Evolutionary conservation across 192 early-diverging fungal genomes (phyloP).

Genomic region (Coemansia umbellata): DNA sequence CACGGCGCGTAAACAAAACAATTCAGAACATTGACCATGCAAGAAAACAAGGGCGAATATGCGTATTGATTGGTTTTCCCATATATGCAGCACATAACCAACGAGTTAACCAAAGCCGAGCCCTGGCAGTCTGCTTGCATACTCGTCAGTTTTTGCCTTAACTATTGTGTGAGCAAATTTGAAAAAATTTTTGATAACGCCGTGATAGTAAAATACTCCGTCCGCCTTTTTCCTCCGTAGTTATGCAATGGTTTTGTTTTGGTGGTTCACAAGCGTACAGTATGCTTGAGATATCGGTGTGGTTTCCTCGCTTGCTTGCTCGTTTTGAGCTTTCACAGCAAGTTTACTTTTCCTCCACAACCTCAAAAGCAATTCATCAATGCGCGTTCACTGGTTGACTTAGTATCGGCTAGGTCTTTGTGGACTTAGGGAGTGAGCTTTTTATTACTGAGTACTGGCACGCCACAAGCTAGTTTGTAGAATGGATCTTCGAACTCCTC

Average conservation of each 20-base stretch:
- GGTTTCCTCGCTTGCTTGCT: neutral
- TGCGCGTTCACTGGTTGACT: too few species aligned
- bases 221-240: neutral
- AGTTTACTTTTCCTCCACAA: neutral
- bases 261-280: neutral
- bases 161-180: neutral
- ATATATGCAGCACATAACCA: neutral
- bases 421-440: neutral
- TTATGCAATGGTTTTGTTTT: neutral
- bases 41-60: neutral
- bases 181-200: neutral
- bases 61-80: neutral
- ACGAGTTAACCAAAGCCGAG: neutral
- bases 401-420: too few species aligned
- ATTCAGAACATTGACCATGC: neutral
- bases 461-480: neutral
- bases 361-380: neutral
- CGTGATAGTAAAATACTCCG: neutral
- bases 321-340: neutral
- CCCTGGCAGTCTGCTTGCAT: neutral
- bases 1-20: neutral
- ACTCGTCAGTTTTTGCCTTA: neutral
- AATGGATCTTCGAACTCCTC: neutral
- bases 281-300: neutral
- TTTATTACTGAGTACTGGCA: neutral